Evolutionary conservation across 1,284 basidiomycete genomes (phyloP).

Genomic region (Porogramme epimiltina): DNA sequence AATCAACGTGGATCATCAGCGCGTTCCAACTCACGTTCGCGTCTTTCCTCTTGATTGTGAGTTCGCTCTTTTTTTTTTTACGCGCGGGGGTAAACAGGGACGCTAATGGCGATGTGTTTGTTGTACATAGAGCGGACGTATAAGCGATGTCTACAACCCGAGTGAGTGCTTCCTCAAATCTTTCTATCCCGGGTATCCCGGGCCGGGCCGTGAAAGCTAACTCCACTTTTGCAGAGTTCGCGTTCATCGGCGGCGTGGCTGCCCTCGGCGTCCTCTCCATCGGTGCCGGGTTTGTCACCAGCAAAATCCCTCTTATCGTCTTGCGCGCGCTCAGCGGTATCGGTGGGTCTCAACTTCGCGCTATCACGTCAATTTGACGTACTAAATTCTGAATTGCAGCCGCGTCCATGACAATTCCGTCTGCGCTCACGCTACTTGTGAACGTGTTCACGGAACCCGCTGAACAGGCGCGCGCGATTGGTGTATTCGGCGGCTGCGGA

Average conservation of each 20-base stretch:
- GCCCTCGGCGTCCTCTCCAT: conserved; percentile 40
- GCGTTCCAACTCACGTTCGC: conserved; percentile 37
- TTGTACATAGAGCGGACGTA: conserved; percentile 29
- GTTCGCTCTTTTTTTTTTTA: conserved; percentile 7
- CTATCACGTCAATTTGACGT: background rate
- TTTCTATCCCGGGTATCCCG: background rate
- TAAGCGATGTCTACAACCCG: conserved; percentile 36
- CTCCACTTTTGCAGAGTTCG: conserved; percentile 22
- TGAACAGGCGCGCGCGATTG: conserved; percentile 48
- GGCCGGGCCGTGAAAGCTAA: background rate
- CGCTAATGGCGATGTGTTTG: background rate
- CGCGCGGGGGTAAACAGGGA: background rate
- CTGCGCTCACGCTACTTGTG: conserved; percentile 47
- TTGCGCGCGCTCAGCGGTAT: conserved; percentile 46
- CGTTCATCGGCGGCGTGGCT: conserved; percentile 35
- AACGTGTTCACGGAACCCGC: conserved; percentile 44
- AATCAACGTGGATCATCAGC: conserved; percentile 36
- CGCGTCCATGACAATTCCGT: conserved; percentile 48
- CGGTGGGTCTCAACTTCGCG: conserved; percentile 12
- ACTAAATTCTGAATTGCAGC: conserved; percentile 19
- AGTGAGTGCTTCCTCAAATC: conserved; percentile 27
- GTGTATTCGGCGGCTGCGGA: conserved; percentile 46
- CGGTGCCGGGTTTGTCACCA: conserved; percentile 41
- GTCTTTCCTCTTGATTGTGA: conserved; percentile 34
- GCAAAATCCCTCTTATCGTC: conserved; percentile 44